Evolutionary conservation across 176 grass and related monocot species (phyloP).

Genomic region (Avena sativa): DNA sequence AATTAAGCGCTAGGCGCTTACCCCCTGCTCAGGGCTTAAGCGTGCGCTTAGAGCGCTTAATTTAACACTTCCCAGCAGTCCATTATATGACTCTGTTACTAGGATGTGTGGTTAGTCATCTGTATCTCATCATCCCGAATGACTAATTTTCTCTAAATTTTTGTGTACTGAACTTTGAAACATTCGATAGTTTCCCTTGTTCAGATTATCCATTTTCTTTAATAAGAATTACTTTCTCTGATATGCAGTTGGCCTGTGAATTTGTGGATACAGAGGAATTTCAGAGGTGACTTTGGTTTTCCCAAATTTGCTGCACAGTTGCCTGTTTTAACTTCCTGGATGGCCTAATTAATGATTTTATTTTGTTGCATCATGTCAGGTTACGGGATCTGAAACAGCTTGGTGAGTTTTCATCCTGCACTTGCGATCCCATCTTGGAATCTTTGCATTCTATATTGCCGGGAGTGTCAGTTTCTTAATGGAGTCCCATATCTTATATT

Average conservation of each 20-base stretch:
- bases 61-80: too few relatives aligned
- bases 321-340: slow-evolving; percentile 26
- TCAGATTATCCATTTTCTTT: neutral
- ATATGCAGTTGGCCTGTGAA: slow-evolving; percentile 71
- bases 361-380: slow-evolving; percentile 52
- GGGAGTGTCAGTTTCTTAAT: neutral
- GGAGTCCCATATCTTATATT: neutral
- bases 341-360: slow-evolving; percentile 24
- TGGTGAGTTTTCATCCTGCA: slow-evolving; percentile 51
- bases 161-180: neutral
- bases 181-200: neutral
- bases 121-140: neutral
- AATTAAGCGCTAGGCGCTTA: too few relatives aligned
- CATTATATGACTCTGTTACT: neutral
- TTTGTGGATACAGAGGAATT: slow-evolving; percentile 97
- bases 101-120: neutral
- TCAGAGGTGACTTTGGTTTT: slow-evolving; percentile 61
- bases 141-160: neutral
- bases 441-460: neutral
- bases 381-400: slow-evolving; percentile 94
- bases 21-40: too few relatives aligned
- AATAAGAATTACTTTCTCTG: slow-evolving; percentile 30
- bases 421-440: neutral
- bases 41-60: too few relatives aligned
- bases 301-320: slow-evolving; percentile 2